These are phyloP conservation scores for Pseudozyma sp. DNA, from an alignment of 1,284 basidiomycete species.

Conservation along the genomic window DNA sequence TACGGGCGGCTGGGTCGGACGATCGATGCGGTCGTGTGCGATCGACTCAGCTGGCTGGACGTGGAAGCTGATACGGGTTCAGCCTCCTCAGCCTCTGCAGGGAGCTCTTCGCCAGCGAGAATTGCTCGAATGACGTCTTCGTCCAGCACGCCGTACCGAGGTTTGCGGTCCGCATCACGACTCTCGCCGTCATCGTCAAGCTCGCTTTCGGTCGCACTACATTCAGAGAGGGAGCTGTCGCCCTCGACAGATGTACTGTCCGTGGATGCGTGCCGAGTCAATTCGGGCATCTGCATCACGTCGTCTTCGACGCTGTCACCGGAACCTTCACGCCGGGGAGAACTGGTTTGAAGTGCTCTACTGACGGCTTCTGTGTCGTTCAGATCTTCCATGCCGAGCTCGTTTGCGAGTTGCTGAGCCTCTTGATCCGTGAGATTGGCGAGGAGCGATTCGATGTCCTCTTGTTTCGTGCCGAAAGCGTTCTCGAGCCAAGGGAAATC, in stretches of 20 bases:
- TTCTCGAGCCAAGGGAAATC: slow-evolving; percentile 40
- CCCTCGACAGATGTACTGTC: slow-evolving; percentile 24
- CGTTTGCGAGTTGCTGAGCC: slow-evolving; percentile 44
- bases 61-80: not conserved
- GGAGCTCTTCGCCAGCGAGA: slow-evolving; percentile 22
- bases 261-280: slow-evolving; percentile 14
- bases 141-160: slow-evolving; percentile 42
- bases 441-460: slow-evolving; percentile 43
- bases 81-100: not conserved
- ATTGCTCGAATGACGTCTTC: slow-evolving; percentile 41
- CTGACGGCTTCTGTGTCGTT: slow-evolving; percentile 33
- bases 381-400: slow-evolving; percentile 45
- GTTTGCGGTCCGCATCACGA: slow-evolving; percentile 11
- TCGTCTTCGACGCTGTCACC: slow-evolving; percentile 23
- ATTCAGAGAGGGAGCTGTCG: slow-evolving; percentile 41
- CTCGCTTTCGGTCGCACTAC: slow-evolving; percentile 40
- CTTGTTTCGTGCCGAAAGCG: slow-evolving; percentile 10
- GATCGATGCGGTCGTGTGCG: slow-evolving; percentile 30
- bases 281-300: slow-evolving; percentile 26
- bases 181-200: slow-evolving; percentile 9
- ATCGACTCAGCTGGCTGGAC: slow-evolving; percentile 25
- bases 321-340: slow-evolving; percentile 10
- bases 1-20: slow-evolving; percentile 40
- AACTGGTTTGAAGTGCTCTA: slow-evolving; percentile 5
- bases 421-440: slow-evolving; percentile 41